Evolutionary conservation across 495 filamentous ascomycete genomes (phyloP).

Genomic region (Darksidea phi): DNA sequence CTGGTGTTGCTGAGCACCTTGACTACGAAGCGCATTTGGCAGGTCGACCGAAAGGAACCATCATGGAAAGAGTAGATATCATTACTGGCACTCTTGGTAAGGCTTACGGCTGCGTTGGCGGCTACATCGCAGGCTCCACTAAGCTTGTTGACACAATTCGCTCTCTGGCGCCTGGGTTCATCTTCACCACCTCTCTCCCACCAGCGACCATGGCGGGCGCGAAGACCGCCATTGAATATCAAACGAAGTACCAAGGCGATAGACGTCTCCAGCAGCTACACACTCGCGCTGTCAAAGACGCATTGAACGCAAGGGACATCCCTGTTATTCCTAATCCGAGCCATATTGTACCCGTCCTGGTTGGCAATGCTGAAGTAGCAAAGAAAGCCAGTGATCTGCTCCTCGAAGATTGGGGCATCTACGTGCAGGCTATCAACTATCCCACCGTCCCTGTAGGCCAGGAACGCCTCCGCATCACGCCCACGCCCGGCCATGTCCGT

Average conservation of each 20-base stretch:
- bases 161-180: conserved; percentile 94
- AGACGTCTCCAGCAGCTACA: conserved; percentile 90
- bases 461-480: conserved; percentile 91
- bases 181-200: conserved; percentile 96
- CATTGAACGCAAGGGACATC: conserved; percentile 72
- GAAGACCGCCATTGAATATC: conserved; percentile 87
- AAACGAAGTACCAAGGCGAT: conserved; percentile 75
- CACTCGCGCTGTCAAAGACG: conserved; percentile 85
- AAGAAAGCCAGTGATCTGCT: conserved; percentile 86
- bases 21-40: conserved; percentile 78
- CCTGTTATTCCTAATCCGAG: conserved; percentile 98
- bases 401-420: conserved; percentile 83
- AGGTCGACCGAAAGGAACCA: conserved; percentile 71
- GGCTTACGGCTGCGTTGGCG: conserved; percentile 95
- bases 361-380: conserved; percentile 91
- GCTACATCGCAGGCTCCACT: conserved; percentile 89
- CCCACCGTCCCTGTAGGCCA: conserved; percentile 95
- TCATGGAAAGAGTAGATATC: conserved; percentile 95
- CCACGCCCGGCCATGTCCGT: conserved; percentile 86
- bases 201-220: conserved; percentile 97
- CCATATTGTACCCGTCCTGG: conserved; percentile 91
- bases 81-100: conserved; percentile 97
- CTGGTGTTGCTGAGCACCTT: conserved; percentile 94
- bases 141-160: conserved; percentile 93
- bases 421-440: conserved; percentile 99